Percentiles rank a stretch among this genome's conserved stretches.
These are phyloP conservation scores for Chamaecyparis obtusa DNA, from an alignment of 75 land plant species.

Conservation along the genomic window DNA sequence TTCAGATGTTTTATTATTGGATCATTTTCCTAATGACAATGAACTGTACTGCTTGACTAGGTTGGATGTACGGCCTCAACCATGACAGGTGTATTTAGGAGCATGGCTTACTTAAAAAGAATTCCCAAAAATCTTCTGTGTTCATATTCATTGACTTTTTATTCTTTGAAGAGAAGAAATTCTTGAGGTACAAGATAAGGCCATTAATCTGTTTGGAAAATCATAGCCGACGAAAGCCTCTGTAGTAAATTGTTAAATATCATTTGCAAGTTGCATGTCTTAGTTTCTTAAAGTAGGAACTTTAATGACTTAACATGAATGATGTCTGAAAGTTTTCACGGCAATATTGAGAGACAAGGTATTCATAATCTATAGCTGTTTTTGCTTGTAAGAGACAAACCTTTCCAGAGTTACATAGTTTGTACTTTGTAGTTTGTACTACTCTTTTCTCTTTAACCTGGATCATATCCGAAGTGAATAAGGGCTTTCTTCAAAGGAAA, in stretches of 20 bases:
- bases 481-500: no score
- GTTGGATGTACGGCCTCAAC: conserved; percentile 9
- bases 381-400: no score
- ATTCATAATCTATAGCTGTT: no score
- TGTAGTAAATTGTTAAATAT: neutral
- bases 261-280: no score
- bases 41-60: conserved; percentile 37
- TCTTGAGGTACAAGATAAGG: neutral
- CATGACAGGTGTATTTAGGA: neutral
- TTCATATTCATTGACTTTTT: neutral
- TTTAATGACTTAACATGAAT: no score
- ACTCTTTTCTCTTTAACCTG: no score
- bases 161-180: neutral
- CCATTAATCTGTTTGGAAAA: neutral
- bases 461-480: no score
- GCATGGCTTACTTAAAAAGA: neutral
- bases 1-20: conserved; percentile 37
- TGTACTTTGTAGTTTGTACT: no score
- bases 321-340: no score
- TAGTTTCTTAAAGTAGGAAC: no score
- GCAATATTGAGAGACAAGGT: no score
- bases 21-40: conserved; percentile 34
- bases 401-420: no score
- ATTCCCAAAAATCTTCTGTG: neutral
- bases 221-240: neutral